These are phyloP conservation scores for Aspergillus sojae DNA, from an alignment of 2,329 filamentous ascomycete genomes.

Conservation along the genomic window DNA sequence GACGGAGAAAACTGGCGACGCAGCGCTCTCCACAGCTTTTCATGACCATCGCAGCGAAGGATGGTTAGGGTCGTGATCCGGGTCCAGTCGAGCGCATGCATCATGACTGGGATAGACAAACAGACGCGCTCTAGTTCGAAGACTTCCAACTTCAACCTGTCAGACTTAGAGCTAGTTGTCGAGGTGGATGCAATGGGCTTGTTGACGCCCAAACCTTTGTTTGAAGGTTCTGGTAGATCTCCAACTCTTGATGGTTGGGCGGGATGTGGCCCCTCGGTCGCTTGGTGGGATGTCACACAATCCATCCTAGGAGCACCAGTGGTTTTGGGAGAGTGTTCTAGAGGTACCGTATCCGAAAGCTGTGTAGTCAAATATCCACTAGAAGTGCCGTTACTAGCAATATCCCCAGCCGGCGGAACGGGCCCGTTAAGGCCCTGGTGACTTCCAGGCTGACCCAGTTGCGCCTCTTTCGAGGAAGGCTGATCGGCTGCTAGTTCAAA, in stretches of 20 bases:
- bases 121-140: conserved; percentile 75
- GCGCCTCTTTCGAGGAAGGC: conserved; percentile 9
- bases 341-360: neutral
- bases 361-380: neutral
- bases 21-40: conserved; percentile 74
- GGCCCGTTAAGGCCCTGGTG: neutral
- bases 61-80: conserved; percentile 72
- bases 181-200: neutral
- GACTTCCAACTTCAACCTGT: conserved; percentile 65
- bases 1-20: conserved; percentile 62
- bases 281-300: neutral
- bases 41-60: conserved; percentile 71
- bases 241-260: neutral
- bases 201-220: neutral
- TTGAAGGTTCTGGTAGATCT: conserved; percentile 9
- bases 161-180: conserved; percentile 3
- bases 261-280: neutral
- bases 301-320: neutral
- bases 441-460: neutral
- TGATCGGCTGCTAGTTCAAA: neutral
- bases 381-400: neutral
- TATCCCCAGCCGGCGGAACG: neutral
- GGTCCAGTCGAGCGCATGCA: conserved; percentile 74
- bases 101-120: conserved; percentile 71
- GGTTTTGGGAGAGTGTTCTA: neutral